phyloP scores from a whole-genome alignment of 2,329 filamentous ascomycete genomes.

The Chaetothyriales sp. region DNA sequence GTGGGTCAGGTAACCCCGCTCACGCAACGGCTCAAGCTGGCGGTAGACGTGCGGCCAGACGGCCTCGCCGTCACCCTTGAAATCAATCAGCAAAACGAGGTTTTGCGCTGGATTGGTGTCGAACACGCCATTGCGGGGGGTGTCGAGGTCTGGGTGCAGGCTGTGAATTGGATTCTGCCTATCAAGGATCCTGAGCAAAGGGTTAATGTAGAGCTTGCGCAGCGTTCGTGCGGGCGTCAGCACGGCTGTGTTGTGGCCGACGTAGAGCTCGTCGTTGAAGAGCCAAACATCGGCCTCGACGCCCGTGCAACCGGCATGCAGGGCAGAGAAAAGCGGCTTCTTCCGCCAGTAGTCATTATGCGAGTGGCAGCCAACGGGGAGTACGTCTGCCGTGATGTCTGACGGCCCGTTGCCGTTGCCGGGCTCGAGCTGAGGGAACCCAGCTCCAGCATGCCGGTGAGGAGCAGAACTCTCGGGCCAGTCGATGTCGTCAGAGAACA shows the following conservation, averaged over 20 bases:
- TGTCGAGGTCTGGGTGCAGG: slow-evolving; percentile 21
- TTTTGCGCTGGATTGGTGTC: slow-evolving; percentile 34
- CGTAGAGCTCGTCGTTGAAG: slow-evolving; percentile 37
- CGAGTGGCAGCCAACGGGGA: slow-evolving; percentile 38
- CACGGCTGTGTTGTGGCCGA: slow-evolving; percentile 37
- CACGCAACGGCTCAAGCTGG: slow-evolving; percentile 34
- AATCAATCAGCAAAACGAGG: slow-evolving; percentile 40
- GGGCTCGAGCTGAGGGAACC: slow-evolving; percentile 23
- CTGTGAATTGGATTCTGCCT: slow-evolving; percentile 31
- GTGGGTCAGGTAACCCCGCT: slow-evolving; percentile 35
- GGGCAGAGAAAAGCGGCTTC: slow-evolving; percentile 40
- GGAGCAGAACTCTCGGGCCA: slow-evolving; percentile 22
- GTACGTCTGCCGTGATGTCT: slow-evolving; percentile 36
- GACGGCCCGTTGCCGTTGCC: slow-evolving; percentile 30
- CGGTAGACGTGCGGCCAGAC: slow-evolving; percentile 25
- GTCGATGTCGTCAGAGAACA: slow-evolving; percentile 30
- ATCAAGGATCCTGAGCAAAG: slow-evolving; percentile 35
- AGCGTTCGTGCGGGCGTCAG: slow-evolving; percentile 35
- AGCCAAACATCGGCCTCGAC: slow-evolving; percentile 46
- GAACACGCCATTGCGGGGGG: slow-evolving; percentile 33
- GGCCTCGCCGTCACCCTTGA: slow-evolving; percentile 27
- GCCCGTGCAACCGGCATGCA: slow-evolving; percentile 38
- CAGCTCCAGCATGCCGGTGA: slow-evolving; percentile 28
- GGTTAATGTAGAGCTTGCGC: slow-evolving; percentile 37
- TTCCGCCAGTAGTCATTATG: slow-evolving; percentile 46